Evolutionary conservation across 2,329 filamentous ascomycete species (phyloP).

Genomic region (Hypoxylon sp.): DNA sequence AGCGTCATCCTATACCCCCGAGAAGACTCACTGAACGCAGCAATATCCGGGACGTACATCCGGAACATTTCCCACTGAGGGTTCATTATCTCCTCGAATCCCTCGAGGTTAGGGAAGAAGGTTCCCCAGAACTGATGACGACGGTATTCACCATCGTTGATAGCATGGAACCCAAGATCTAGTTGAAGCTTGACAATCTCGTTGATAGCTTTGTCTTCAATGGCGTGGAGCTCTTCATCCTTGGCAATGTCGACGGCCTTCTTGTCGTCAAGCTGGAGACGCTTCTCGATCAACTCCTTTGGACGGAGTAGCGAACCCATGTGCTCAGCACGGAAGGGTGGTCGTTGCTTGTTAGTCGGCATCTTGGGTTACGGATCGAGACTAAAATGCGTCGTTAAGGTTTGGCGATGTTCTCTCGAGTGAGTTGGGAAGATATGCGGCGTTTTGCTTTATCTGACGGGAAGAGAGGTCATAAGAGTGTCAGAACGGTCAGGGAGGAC

Average conservation of each 20-base stretch:
- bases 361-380: conserved; percentile 39
- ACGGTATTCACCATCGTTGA: conserved; percentile 64
- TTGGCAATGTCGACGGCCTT: conserved; percentile 58
- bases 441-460: conserved; percentile 3
- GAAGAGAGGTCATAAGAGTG: conserved; percentile 3
- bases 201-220: conserved; percentile 74
- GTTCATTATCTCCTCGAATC: conserved; percentile 62
- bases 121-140: conserved; percentile 67
- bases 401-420: neutral
- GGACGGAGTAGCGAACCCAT: conserved; percentile 81
- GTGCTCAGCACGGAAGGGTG: conserved; percentile 82
- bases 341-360: conserved; percentile 54
- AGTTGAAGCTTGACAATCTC: conserved; percentile 78
- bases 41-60: conserved; percentile 66
- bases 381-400: neutral
- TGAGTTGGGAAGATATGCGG: neutral
- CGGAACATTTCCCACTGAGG: conserved; percentile 67
- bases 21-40: conserved; percentile 58
- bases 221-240: conserved; percentile 63
- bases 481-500: conserved; percentile 4
- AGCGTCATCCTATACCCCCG: no score
- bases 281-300: conserved; percentile 72
- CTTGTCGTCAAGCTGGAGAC: conserved; percentile 62
- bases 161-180: conserved; percentile 75
- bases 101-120: conserved; percentile 60